These are phyloP conservation scores for Pseudonitzschia multiseries DNA, from an alignment of 108 stramenopile genomes.

Conservation along the genomic window DNA sequence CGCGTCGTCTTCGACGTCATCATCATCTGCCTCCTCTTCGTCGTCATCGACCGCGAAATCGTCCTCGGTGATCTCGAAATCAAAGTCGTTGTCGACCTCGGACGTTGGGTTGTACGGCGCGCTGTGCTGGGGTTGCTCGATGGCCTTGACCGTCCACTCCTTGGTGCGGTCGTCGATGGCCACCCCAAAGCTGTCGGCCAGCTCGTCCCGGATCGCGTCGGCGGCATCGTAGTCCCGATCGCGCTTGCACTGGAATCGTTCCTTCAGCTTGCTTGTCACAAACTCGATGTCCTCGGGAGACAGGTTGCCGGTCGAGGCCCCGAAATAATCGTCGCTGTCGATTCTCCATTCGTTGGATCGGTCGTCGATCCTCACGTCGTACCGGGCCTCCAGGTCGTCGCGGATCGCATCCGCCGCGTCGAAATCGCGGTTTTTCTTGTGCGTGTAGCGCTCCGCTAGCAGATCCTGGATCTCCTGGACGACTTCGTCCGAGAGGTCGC, in stretches of 20 bases:
- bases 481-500: slow-evolving; percentile 39
- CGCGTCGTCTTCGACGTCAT: neutral
- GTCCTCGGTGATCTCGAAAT: neutral
- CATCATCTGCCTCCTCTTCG: neutral
- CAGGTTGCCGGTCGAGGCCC: neutral
- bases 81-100: neutral
- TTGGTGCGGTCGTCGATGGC: slow-evolving; percentile 51
- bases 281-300: neutral
- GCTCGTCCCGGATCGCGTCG: slow-evolving; percentile 56
- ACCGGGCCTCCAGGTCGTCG: slow-evolving; percentile 41
- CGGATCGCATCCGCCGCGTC: slow-evolving; percentile 60
- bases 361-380: slow-evolving; percentile 54
- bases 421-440: slow-evolving; percentile 52
- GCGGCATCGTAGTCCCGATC: slow-evolving; percentile 53
- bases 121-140: neutral
- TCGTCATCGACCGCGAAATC: neutral
- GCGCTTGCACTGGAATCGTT: slow-evolving; percentile 39
- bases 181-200: slow-evolving; percentile 43
- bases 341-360: slow-evolving; percentile 47
- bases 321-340: slow-evolving; percentile 18
- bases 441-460: slow-evolving; percentile 37
- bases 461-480: slow-evolving; percentile 29
- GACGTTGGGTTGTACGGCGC: neutral
- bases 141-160: slow-evolving; percentile 41
- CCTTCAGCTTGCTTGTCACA: slow-evolving; percentile 13